Evolutionary conservation across 345 rosid genomes (phyloP).

Genomic region (Nephelium lappaceum): DNA sequence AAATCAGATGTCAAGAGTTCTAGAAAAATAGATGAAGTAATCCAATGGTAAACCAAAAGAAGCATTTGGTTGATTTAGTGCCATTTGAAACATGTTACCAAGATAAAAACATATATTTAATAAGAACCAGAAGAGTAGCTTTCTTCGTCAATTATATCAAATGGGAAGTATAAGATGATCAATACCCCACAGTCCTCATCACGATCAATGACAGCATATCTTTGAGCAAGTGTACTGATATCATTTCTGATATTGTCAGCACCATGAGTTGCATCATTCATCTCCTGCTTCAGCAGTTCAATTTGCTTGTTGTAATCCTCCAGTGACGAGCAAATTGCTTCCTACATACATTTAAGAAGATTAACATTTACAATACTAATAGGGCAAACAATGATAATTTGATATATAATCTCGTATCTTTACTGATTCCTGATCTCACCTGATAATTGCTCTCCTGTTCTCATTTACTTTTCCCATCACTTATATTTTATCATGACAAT

Average conservation of each 20-base stretch:
- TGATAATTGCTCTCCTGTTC: neutral
- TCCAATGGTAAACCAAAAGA: neutral
- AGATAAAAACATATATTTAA: slow-evolving; percentile 3
- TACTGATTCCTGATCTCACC: neutral
- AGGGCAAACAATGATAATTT: neutral
- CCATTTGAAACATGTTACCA: slow-evolving; percentile 2
- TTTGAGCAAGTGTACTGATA: slow-evolving; percentile 93
- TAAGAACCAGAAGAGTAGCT: neutral
- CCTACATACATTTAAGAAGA: slow-evolving; percentile 48
- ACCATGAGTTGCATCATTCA: slow-evolving; percentile 99
- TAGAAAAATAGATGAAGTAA: neutral
- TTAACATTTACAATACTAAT: neutral
- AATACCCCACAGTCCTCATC: slow-evolving; percentile 98
- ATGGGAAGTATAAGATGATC: slow-evolving; percentile 29
- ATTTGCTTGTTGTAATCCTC: slow-evolving; percentile 99
- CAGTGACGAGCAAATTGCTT: slow-evolving; percentile 93
- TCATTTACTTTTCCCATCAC: neutral
- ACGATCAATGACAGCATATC: slow-evolving; percentile 88
- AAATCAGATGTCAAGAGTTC: slow-evolving; percentile 5
- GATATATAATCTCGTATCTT: neutral
- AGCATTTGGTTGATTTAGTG: slow-evolving; percentile 21
- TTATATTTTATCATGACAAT: neutral
- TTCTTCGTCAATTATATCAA: slow-evolving; percentile 16
- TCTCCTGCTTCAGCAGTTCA: slow-evolving; percentile 87
- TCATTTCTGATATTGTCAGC: slow-evolving; percentile 99